Base-by-base conservation (phyloP, 1,284 basidiomycete genomes). In the Ceratobasidium sp. region DNA sequence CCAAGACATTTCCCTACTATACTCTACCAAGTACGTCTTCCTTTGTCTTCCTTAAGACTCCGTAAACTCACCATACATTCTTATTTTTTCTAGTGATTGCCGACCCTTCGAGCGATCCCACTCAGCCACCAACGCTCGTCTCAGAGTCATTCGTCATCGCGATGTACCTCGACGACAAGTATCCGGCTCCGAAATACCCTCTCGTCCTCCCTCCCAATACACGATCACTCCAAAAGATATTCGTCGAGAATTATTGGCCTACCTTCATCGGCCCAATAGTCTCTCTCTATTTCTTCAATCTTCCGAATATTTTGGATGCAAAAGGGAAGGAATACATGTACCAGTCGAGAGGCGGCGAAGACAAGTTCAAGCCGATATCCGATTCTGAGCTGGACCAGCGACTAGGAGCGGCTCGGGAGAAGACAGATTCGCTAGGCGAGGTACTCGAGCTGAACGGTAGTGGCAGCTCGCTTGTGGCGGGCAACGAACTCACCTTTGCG, bases 1-100 rank as follows among this genome's bases (percentile, higher is more conserved):
- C 45, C 79, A 83, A 60, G 15, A 72, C 45, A 1, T 47, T 41
- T 17, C 22, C n/a, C 8, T 67, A 73, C 47, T 76, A 67, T 54
- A 77, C 74, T 8, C 44, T 75, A 19, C 76, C 67, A 17, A 57
- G 69, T 54, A 24, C 33, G 56, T 51, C 1, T 29, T 50, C 5
- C 27, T 22, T n/a, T 27, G 8, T 8, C 27, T 11, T 29, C 19
- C 44, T n/a, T 14, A 27, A 24, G 5, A 51, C 29, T 54, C 0
- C 33, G 15, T 8, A 56, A 41, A n/a, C n/a, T n/a, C n/a, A n/a
- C n/a, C n/a, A 31, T 27, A 6, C 5, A 36, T 22, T 63, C 4
- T 45, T 8, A 11, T 6, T 45, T n/a, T 6, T 44, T 22, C 3
- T 14, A 72, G 76, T 71, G 44, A 77, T 77, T 60, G 53, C 67